Base-by-base conservation (phyloP, 768 basidiomycete species). In the Suillus alpinus region DNA sequence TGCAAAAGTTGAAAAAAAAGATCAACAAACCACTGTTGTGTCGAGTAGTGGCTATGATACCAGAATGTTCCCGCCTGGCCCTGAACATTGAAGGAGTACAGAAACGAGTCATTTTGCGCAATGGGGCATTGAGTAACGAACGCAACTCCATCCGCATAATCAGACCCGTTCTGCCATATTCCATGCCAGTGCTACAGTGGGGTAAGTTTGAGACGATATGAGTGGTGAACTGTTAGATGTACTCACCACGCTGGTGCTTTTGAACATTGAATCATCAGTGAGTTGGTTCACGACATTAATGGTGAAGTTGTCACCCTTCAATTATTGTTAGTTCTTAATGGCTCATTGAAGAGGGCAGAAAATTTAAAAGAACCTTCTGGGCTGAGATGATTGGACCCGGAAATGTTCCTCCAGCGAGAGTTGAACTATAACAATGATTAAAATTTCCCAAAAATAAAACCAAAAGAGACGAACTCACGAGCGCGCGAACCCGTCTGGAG, bases 161-260 rank as follows among this genome's bases (percentile, higher is more conserved):
- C 68, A 5, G 61, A 59, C 18, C 65, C 59, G 49, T 64, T 63
- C 40, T 71, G 26, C 1, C 3, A 26, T 51, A 85, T 67, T 1
- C 84, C 83, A 66, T 85, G 84, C 82, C 81, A 84, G 62, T 85
- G 83, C 83, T 85, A 10, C 6, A 34, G 36, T 36, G 26, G 3
- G 5, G 20, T 7, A 9, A 16, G 31, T 20, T 18, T 6, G 34
- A 34, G 31, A 31, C 8, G 64, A 8, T 40, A 32, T 18, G 43
- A 34, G 7, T 34, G 1, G 1, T 10, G 9, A 41, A 18, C n/a
- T 26, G 26, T 26, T 26, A 10, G 8, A 13, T 46, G 14, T 12
- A 65, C 80, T 63, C 32, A 84, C 84, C 36, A 86, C 78, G 31
- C 78, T 81, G 12, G 85, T 86, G 5, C 70, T 73, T 39, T 75